Conservation (phyloP, 2,329 filamentous ascomycete genomes). For the Epichloe sylvatica region DNA sequence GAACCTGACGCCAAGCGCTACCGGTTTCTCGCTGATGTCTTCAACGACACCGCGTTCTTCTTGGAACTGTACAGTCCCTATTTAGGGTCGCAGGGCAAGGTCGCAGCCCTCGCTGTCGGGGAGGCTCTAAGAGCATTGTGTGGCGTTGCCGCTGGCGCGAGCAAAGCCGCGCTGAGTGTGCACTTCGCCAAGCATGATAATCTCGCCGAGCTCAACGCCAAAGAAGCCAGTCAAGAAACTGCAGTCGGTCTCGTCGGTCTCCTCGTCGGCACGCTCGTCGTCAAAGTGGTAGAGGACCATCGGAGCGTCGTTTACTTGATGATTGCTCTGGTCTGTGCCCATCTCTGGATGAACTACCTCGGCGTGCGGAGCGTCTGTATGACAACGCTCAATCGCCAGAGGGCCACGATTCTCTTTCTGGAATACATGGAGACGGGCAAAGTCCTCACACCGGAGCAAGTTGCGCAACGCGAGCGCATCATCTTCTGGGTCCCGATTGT, state of each 20-base stretch:
- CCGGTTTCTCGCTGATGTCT: slow-evolving; percentile 71
- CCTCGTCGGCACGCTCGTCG: slow-evolving; percentile 67
- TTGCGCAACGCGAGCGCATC: slow-evolving; percentile 50
- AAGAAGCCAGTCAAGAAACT: slow-evolving; percentile 92
- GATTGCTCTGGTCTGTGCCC: slow-evolving; percentile 55
- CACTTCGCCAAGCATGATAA: slow-evolving; percentile 86
- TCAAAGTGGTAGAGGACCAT: slow-evolving; percentile 59
- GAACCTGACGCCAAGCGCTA: slow-evolving; percentile 88
- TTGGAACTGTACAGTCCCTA: slow-evolving; percentile 72
- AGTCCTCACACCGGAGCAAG: slow-evolving; percentile 50
- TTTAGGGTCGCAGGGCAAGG: slow-evolving; percentile 42
- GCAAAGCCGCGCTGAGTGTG: slow-evolving; percentile 79
- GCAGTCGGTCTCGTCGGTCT: slow-evolving; percentile 81
- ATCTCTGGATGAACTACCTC: slow-evolving; percentile 73
- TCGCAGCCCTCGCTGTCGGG: slow-evolving; percentile 34
- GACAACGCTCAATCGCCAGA: slow-evolving; percentile 71
- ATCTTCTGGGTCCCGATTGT: slow-evolving; percentile 31
- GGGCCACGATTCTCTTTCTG: slow-evolving; percentile 64
- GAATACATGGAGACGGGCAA: slow-evolving; percentile 34
- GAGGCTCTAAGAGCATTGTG: slow-evolving; percentile 51
- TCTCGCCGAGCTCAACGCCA: slow-evolving; percentile 81
- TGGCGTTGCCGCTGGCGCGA: slow-evolving; percentile 77
- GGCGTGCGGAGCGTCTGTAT: slow-evolving; percentile 77
- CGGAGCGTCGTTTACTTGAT: slow-evolving; percentile 61
- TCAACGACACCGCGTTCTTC: slow-evolving; percentile 77